Evolutionary conservation across 495 filamentous ascomycete genomes (phyloP), one percentile per base, ranked within the genome.

Genomic region (Xylaria bambusicola): DNA sequence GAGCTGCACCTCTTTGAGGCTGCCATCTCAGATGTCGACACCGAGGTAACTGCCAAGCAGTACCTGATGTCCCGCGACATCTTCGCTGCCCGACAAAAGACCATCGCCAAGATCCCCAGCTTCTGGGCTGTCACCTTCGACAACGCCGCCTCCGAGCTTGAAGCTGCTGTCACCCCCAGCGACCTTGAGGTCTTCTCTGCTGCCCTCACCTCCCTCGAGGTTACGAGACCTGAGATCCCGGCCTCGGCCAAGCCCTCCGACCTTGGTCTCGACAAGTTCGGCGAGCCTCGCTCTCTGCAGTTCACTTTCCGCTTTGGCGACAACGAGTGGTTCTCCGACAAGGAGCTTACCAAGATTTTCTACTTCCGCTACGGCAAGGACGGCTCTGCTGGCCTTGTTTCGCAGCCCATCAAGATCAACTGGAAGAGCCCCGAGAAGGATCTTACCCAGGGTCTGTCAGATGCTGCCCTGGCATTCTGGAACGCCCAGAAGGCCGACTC

Each of bases 111-210:
- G 56, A 87, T 90, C 65, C 75, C 75, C n/a, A 81, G 86, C 71
- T 92, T 92, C 82, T 92, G 89, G 89, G 74, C 86, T 42, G 80
- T 88, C 49, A 86, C 90, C 35, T 77, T 92, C 68, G 83, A 88
- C 57, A 83, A 88, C 64, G 81, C 87, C 7, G 85, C 88, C 12
- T 71, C 74, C 23, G 83, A 89, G 45, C 80, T 91, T 62, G 88
- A 90, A 66, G 83, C 86, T 63, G 84, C 79, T 73, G 84, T 92
- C 61, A 82, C 83, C 31, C 80, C 85, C 41, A 75, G 79, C 38
- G 89, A 92, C 70, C 82, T 83, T 6, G 76, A 71, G 8, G 70
- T 84, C 20, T 77, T 92, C 36, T 76, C 80, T 50, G 73, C 77
- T 36, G 72, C 71, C 58, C 80, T 91, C 18, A 75, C 71, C 57